phyloP scores from a whole-genome alignment of 768 basidiomycete genomes.

The Tricholoma bakamatsutake region DNA sequence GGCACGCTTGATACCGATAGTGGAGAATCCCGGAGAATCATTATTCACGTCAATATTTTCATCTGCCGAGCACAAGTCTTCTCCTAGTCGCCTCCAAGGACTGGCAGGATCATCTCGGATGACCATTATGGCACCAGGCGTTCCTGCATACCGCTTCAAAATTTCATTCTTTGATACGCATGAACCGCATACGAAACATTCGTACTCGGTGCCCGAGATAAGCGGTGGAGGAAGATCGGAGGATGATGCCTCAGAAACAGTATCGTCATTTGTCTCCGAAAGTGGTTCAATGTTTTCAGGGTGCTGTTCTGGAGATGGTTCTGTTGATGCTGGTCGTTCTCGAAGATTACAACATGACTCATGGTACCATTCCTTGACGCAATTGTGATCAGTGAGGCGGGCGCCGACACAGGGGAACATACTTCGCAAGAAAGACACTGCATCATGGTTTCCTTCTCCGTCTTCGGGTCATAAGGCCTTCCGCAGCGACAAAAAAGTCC shows the following conservation, averaged over 20 bases:
- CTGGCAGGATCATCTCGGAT: constrained; percentile 40
- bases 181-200: constrained; percentile 63
- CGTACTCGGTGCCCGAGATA: constrained; percentile 64
- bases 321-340: constrained; percentile 50
- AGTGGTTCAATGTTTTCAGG: constrained; percentile 13
- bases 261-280: constrained; percentile 30
- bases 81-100: constrained; percentile 50
- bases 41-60: constrained; percentile 24
- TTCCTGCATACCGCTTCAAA: constrained; percentile 62
- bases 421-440: constrained; percentile 87
- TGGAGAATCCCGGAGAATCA: constrained; percentile 10
- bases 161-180: constrained; percentile 56
- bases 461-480: constrained; percentile 62
- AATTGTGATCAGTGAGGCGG: constrained; percentile 7
- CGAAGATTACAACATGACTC: constrained; percentile 84
- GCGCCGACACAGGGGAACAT: constrained; percentile 20
- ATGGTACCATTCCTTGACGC: constrained; percentile 78
- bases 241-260: constrained; percentile 60
- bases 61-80: constrained; percentile 17
- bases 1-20: constrained; percentile 45
- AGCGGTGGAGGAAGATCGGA: constrained; percentile 63
- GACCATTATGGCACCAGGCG: constrained; percentile 62
- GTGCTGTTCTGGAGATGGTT: constrained; percentile 27
- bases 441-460: constrained; percentile 81
- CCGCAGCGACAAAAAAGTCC: constrained; percentile 73